These are phyloP conservation scores for Helicostylum pulchrum DNA, from an alignment of 192 early-diverging fungal genomes.

Conservation along the genomic window DNA sequence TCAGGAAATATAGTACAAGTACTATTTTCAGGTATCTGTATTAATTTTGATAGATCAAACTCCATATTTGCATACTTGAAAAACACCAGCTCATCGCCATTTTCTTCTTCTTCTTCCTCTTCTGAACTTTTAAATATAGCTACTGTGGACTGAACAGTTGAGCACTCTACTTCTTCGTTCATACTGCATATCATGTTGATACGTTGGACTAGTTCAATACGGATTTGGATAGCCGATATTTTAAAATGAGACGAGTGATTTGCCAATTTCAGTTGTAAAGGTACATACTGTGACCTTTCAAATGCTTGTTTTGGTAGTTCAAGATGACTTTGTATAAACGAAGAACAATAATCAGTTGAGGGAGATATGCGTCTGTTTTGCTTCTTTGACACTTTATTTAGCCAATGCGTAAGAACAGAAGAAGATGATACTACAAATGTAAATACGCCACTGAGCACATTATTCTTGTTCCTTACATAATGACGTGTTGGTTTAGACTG, in stretches of 20 bases:
- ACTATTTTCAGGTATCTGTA: background rate
- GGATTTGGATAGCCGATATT: background rate
- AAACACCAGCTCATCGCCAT: too few relatives aligned
- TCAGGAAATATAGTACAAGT: background rate
- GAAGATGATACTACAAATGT: background rate
- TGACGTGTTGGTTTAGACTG: background rate
- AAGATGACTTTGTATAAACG: background rate
- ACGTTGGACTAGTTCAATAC: background rate
- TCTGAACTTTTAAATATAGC: background rate
- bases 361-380: background rate
- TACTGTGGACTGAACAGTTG: background rate
- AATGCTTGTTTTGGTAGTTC: conserved; percentile 1
- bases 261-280: background rate
- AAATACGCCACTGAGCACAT: background rate
- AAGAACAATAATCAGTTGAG: background rate
- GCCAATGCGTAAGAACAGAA: background rate
- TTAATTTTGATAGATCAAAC: conserved; percentile 1
- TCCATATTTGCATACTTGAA: conserved; percentile 4
- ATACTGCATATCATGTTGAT: conserved; percentile 7
- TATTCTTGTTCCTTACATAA: background rate
- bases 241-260: background rate
- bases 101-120: too few relatives aligned
- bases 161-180: conserved; percentile 4
- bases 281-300: background rate
- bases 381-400: background rate